Conservation (phyloP, 768 basidiomycete genomes). For the Antrodiella citrinella region DNA sequence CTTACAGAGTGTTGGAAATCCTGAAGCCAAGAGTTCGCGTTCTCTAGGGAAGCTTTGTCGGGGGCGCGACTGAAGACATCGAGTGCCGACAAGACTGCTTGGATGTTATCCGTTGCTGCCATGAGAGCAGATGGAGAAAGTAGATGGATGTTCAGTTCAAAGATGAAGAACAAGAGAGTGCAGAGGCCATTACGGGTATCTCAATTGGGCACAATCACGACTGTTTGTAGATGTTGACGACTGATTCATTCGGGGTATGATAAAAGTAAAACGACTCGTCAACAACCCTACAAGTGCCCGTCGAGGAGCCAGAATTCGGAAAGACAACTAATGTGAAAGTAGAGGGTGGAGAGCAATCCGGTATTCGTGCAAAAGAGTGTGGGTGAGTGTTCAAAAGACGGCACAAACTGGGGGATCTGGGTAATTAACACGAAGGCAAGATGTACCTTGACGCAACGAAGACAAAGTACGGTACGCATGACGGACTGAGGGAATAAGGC, state of each 20-base stretch:
- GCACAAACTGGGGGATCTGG: slow-evolving; percentile 24
- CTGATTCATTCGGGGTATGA: slow-evolving; percentile 21
- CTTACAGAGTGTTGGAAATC: slow-evolving; percentile 99
- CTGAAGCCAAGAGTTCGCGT: slow-evolving; percentile 92
- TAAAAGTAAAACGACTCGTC: slow-evolving; percentile 14
- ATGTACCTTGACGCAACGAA: slow-evolving; percentile 15
- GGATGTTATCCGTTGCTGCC: slow-evolving; percentile 53
- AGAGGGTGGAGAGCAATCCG: slow-evolving; percentile 16
- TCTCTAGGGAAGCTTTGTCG: slow-evolving; percentile 74
- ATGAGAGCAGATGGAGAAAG: slow-evolving; percentile 3
- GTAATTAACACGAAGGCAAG: slow-evolving; percentile 27
- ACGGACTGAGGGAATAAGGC: slow-evolving; percentile 13
- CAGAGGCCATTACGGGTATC: slow-evolving; percentile 3
- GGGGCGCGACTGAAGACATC: slow-evolving; percentile 76
- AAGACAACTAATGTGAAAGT: slow-evolving; percentile 11
- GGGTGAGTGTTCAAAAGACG: slow-evolving; percentile 42
- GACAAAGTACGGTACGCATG: slow-evolving; percentile 3
- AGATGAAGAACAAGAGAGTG: slow-evolving; percentile 3
- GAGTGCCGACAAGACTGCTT: slow-evolving; percentile 67
- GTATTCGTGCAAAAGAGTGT: slow-evolving; percentile 25
- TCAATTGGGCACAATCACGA: slow-evolving; percentile 6
- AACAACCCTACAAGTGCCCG: slow-evolving; percentile 15
- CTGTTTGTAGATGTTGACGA: slow-evolving; percentile 23
- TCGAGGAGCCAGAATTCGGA: slow-evolving; percentile 17
- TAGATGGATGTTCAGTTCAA: neutral